Conservation (phyloP, 345 rosid species). For the Hibiscus syriacus region DNA sequence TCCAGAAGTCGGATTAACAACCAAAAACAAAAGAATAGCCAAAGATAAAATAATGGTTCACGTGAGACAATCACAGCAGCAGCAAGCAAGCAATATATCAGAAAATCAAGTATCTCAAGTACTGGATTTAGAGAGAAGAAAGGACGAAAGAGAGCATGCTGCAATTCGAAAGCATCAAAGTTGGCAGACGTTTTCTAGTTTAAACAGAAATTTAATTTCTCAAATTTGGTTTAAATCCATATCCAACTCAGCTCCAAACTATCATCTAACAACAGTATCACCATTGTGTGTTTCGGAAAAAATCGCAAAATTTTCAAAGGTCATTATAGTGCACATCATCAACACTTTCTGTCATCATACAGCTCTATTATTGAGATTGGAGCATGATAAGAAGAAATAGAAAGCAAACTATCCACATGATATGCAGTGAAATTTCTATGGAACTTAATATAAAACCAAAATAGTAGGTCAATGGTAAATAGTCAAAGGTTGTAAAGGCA, state of each 20-base stretch:
- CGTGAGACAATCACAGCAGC: background rate
- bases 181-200: background rate
- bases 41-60: background rate
- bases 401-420: constrained; percentile 23
- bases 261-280: too few species aligned
- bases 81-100: background rate
- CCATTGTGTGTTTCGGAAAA: too few species aligned
- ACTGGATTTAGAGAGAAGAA: background rate
- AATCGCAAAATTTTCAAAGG: too few species aligned
- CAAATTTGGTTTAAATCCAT: background rate
- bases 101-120: background rate
- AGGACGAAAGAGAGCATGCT: background rate
- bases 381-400: too few species aligned
- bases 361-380: too few species aligned
- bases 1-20: background rate
- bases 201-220: background rate
- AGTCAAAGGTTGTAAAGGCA: constrained; percentile 23
- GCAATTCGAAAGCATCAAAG: background rate
- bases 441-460: constrained; percentile 10
- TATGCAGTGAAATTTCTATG: background rate
- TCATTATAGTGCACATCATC: too few species aligned
- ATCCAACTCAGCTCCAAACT: background rate
- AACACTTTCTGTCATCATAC: too few species aligned
- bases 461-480: constrained; percentile 19
- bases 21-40: background rate